These are phyloP conservation scores for Sclerotinia minor DNA, from an alignment of 2,329 filamentous ascomycete genomes.

Conservation along the genomic window DNA sequence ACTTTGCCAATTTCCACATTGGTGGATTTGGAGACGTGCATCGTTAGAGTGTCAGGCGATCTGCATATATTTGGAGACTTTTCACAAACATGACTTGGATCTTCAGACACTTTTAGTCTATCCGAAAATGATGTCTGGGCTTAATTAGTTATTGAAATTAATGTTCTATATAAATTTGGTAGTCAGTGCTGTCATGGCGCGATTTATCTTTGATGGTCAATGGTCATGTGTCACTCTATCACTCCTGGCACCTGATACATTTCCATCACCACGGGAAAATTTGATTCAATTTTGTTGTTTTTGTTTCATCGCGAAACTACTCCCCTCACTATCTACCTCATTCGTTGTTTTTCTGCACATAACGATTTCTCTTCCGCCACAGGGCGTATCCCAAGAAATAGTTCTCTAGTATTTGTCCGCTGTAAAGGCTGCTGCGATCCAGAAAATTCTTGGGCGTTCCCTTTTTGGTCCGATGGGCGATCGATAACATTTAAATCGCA, in stretches of 20 bases:
- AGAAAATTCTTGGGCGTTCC: neutral
- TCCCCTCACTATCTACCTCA: neutral
- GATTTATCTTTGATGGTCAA: neutral
- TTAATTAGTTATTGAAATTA: neutral
- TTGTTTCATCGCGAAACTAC: neutral
- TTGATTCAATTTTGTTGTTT: neutral
- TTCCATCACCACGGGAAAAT: neutral
- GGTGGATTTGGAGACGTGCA: slow-evolving; percentile 52
- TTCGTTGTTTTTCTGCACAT: neutral
- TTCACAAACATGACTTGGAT: slow-evolving; percentile 33
- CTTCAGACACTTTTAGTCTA: slow-evolving; percentile 29
- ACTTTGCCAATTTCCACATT: slow-evolving; percentile 45
- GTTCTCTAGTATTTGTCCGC: neutral
- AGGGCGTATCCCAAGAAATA: neutral
- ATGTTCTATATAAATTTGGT: neutral
- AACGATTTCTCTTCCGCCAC: too few relatives aligned
- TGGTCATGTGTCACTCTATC: neutral
- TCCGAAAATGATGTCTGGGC: slow-evolving; percentile 24
- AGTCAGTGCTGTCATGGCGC: slow-evolving; percentile 3
- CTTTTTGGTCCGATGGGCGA: neutral
- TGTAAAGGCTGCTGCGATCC: neutral
- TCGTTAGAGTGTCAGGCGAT: slow-evolving; percentile 53
- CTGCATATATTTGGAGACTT: slow-evolving; percentile 45
- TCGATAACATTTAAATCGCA: neutral
- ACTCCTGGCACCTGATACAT: neutral